phyloP scores from a whole-genome alignment of 768 basidiomycete genomes.

The Pleurotus cornucopiae region DNA sequence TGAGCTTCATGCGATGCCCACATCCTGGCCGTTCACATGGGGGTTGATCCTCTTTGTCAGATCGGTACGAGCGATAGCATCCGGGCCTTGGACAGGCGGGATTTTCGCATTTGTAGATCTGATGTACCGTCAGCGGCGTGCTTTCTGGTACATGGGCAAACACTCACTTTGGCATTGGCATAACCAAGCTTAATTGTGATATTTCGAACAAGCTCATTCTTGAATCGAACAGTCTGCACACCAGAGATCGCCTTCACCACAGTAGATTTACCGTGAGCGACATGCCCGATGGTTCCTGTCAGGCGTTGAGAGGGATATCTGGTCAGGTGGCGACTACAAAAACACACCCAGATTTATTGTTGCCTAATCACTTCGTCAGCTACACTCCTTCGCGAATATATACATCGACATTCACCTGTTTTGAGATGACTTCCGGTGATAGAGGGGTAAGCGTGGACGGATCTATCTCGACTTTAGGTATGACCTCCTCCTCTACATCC shows the following conservation, averaged over 20 bases:
- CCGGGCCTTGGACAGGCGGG: slow-evolving; percentile 89
- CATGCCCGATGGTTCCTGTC: slow-evolving; percentile 95
- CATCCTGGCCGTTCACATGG: slow-evolving; percentile 93
- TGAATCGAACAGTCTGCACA: slow-evolving; percentile 97
- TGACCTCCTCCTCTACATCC: slow-evolving; percentile 44
- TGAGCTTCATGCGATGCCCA: slow-evolving; percentile 81
- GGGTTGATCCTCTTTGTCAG: slow-evolving; percentile 91
- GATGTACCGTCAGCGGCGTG: background rate
- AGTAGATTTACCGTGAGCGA: slow-evolving; percentile 95
- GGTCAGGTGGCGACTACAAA: background rate
- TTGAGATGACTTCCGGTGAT: slow-evolving; percentile 86
- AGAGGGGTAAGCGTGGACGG: slow-evolving; percentile 79
- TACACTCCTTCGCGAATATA: no score
- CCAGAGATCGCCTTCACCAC: slow-evolving; percentile 99
- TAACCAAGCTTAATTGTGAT: slow-evolving; percentile 99
- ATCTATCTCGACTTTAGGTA: slow-evolving; percentile 76
- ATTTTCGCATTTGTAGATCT: slow-evolving; percentile 99
- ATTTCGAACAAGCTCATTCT: slow-evolving; percentile 98
- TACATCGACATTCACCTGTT: slow-evolving; percentile 57
- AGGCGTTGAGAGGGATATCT: slow-evolving; percentile 1
- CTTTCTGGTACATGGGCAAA: background rate
- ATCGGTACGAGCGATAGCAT: slow-evolving; percentile 90
- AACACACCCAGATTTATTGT: slow-evolving; percentile 85
- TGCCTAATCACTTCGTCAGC: slow-evolving; percentile 46
- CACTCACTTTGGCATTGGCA: slow-evolving; percentile 92